phyloP scores from a whole-genome alignment of 352 stramenopile genomes.

The Pythium graminicola region DNA sequence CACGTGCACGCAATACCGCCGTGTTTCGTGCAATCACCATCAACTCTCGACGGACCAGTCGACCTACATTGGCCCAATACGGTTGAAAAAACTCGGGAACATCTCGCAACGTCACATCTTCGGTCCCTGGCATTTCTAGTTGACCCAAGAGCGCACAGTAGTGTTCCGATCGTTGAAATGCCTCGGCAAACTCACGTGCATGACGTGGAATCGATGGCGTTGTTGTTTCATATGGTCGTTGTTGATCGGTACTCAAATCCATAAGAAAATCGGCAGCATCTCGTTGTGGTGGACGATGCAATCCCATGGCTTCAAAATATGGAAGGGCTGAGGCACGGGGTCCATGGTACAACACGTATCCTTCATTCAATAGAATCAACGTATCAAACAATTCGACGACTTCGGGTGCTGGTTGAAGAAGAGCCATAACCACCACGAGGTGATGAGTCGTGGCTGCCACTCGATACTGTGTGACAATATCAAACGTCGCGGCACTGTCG shows the following conservation, averaged over 20 bases:
- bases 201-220: not conserved
- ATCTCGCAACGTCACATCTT: slow-evolving; percentile 78
- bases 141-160: slow-evolving; percentile 43
- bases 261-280: slow-evolving; percentile 91
- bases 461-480: slow-evolving; percentile 9
- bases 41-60: slow-evolving; percentile 30
- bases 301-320: slow-evolving; percentile 85
- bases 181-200: slow-evolving; percentile 19
- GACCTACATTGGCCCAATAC: slow-evolving; percentile 6
- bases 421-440: slow-evolving; percentile 63
- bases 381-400: slow-evolving; percentile 91
- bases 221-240: slow-evolving; percentile 15
- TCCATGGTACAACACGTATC: slow-evolving; percentile 86
- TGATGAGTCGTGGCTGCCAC: slow-evolving; percentile 19
- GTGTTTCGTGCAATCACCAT: slow-evolving; percentile 40
- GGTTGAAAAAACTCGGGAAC: slow-evolving; percentile 5
- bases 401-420: slow-evolving; percentile 90
- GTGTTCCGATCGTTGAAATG: slow-evolving; percentile 16
- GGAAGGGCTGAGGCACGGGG: slow-evolving; percentile 39
- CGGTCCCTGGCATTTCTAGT: slow-evolving; percentile 51
- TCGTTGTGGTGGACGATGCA: slow-evolving; percentile 41
- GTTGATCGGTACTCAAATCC: slow-evolving; percentile 26
- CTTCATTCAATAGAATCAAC: slow-evolving; percentile 86
- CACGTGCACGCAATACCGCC: slow-evolving; percentile 22
- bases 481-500: slow-evolving; percentile 35